Percentiles rank a stretch among this genome's conserved stretches.
phyloP scores from a whole-genome alignment of 805 yeast species.

The Priceomyces melissophilus region DNA sequence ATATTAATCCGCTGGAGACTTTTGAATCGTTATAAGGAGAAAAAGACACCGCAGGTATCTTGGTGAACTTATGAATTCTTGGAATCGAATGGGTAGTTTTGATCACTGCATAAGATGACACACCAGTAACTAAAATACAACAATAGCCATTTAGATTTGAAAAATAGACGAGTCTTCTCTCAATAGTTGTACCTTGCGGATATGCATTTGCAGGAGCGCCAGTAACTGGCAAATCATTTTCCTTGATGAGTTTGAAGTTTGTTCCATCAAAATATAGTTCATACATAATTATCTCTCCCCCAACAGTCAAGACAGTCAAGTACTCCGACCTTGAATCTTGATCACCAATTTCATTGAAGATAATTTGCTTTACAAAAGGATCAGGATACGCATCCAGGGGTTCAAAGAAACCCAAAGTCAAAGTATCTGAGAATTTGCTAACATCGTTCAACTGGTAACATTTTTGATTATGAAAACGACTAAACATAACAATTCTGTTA shows the following conservation, averaged over 20 bases:
- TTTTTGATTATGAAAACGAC: slow-evolving; percentile 50
- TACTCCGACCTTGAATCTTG: slow-evolving; percentile 51
- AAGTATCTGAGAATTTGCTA: slow-evolving; percentile 42
- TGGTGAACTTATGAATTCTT: slow-evolving; percentile 62
- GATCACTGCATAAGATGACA: slow-evolving; percentile 63
- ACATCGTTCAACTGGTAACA: slow-evolving; percentile 52
- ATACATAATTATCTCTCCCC: slow-evolving; percentile 75
- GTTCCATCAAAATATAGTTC: slow-evolving; percentile 51
- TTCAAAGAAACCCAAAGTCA: slow-evolving; percentile 47
- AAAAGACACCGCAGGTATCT: slow-evolving; percentile 62
- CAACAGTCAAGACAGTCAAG: slow-evolving; percentile 68
- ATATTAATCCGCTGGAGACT: slow-evolving; percentile 54
- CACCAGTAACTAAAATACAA: slow-evolving; percentile 69
- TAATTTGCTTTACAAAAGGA: slow-evolving; percentile 66
- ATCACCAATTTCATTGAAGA: slow-evolving; percentile 67
- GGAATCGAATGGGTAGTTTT: slow-evolving; percentile 64
- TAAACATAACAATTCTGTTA: slow-evolving; percentile 65
- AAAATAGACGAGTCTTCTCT: slow-evolving; percentile 61
- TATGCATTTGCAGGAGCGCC: slow-evolving; percentile 83
- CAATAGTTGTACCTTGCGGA: slow-evolving; percentile 63
- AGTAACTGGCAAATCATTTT: slow-evolving; percentile 47
- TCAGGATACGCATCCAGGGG: slow-evolving; percentile 57
- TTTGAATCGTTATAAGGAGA: slow-evolving; percentile 47
- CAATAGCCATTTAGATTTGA: slow-evolving; percentile 56
- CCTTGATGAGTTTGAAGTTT: slow-evolving; percentile 39